These are phyloP conservation scores for Nothophoma quercina DNA, from an alignment of 2,329 filamentous ascomycete species.

Conservation along the genomic window DNA sequence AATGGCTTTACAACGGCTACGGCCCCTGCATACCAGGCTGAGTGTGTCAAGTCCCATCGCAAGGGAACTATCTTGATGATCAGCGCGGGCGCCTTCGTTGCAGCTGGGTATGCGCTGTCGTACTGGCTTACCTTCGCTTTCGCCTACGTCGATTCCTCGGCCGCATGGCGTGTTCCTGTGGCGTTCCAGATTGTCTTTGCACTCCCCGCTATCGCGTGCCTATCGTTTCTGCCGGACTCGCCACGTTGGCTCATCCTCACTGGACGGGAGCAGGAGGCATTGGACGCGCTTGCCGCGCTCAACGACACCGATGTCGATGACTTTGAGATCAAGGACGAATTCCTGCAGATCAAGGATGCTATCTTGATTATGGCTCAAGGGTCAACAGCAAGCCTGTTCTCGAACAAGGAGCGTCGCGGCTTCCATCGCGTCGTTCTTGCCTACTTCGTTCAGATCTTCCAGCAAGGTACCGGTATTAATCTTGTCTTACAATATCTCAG, in stretches of 20 bases:
- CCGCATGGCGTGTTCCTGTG: constrained; percentile 63
- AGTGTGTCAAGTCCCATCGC: constrained; percentile 54
- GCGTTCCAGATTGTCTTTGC: constrained; percentile 66
- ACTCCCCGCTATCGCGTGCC: constrained; percentile 60
- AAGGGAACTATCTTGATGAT: constrained; percentile 59
- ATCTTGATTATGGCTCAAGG: constrained; percentile 43
- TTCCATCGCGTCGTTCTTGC: constrained; percentile 53
- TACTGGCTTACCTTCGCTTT: constrained; percentile 64
- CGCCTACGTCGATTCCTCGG: constrained; percentile 50
- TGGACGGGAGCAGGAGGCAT: constrained; percentile 58
- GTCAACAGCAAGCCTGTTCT: constrained; percentile 30
- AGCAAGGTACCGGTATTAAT: constrained; percentile 50
- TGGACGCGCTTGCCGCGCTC: constrained; percentile 41
- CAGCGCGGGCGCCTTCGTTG: constrained; percentile 59
- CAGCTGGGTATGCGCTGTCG: constrained; percentile 57
- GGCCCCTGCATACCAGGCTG: constrained; percentile 61
- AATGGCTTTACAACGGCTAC: constrained; percentile 62
- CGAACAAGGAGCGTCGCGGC: constrained; percentile 49
- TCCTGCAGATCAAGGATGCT: constrained; percentile 49
- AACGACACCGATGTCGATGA: constrained; percentile 37
- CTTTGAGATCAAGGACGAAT: constrained; percentile 48
- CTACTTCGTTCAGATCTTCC: constrained; percentile 54
- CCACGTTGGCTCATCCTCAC: constrained; percentile 67
- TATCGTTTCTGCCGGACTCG: constrained; percentile 63
- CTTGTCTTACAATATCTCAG: constrained; percentile 51